Conservation (phyloP, 805 yeast species). For the Kodamaea neixiangensis region DNA sequence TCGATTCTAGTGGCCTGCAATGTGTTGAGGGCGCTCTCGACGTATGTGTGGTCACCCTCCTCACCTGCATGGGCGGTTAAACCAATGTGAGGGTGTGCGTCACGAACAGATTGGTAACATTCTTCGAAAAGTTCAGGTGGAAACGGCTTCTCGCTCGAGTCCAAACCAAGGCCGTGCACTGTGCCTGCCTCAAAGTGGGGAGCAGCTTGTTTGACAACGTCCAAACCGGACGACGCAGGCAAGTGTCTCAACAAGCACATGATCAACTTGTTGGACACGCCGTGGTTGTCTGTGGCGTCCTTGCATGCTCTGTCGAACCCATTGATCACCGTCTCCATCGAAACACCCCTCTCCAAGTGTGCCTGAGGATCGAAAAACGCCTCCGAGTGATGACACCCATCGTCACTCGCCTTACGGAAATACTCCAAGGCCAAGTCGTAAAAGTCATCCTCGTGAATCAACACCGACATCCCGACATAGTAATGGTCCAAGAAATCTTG, state of each 20-base stretch:
- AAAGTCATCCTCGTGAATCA: slow-evolving; percentile 69
- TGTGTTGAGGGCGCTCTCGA: slow-evolving; percentile 55
- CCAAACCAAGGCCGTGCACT: slow-evolving; percentile 79
- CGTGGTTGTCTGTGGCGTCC: slow-evolving; percentile 59
- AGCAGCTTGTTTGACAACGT: slow-evolving; percentile 55
- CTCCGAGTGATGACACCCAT: slow-evolving; percentile 71
- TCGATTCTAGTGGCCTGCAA: slow-evolving; percentile 66
- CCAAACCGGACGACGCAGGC: slow-evolving; percentile 58
- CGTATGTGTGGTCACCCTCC: slow-evolving; percentile 78
- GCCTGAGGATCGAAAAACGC: slow-evolving; percentile 86
- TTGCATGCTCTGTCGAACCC: slow-evolving; percentile 71
- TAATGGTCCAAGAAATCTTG: slow-evolving; percentile 80
- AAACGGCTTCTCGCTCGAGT: slow-evolving; percentile 75
- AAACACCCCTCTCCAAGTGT: slow-evolving; percentile 67
- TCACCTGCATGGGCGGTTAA: slow-evolving; percentile 90
- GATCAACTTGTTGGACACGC: slow-evolving; percentile 68
- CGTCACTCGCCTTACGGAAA: slow-evolving; percentile 56
- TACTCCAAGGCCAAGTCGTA: slow-evolving; percentile 76
- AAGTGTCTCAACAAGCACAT: slow-evolving; percentile 83
- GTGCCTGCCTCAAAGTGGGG: slow-evolving; percentile 45
- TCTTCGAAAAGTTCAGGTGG: slow-evolving; percentile 72
- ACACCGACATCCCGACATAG: slow-evolving; percentile 79
- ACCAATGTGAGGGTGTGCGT: slow-evolving; percentile 52
- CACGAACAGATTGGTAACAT: slow-evolving; percentile 54
- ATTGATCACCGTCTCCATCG: slow-evolving; percentile 56